Conservation (phyloP, 345 rosid genomes). For the Hevea brasiliensis region DNA sequence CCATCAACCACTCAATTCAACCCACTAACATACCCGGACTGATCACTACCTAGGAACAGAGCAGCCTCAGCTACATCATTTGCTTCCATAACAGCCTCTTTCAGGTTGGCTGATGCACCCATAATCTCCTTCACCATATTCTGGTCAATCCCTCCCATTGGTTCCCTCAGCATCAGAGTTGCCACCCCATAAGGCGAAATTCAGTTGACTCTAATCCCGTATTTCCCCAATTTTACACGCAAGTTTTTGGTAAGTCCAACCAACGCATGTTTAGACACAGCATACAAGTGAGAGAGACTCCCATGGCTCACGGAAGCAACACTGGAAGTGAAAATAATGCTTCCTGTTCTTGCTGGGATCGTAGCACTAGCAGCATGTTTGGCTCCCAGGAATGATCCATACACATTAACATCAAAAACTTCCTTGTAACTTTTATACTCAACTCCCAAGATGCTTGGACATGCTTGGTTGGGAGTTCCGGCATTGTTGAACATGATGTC, state of each 20-base stretch:
- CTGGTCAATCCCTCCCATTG: neutral
- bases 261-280: constrained; percentile 7
- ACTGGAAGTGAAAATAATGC: constrained; percentile 10
- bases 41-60: neutral
- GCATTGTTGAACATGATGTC: constrained; percentile 4
- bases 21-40: neutral
- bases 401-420: constrained; percentile 3
- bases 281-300: neutral
- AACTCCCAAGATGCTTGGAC: neutral
- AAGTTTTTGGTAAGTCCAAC: constrained; percentile 5
- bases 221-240: neutral
- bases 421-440: neutral
- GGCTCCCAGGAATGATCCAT: constrained; percentile 13
- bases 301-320: neutral
- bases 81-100: neutral
- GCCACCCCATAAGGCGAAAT: neutral
- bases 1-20: constrained; percentile 3
- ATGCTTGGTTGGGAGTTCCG: neutral
- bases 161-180: neutral
- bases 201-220: neutral
- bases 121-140: neutral
- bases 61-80: constrained; percentile 9
- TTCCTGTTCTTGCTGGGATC: constrained; percentile 6
- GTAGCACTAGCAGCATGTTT: constrained; percentile 1
- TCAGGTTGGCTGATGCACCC: constrained; percentile 5